These are phyloP conservation scores for Pseudogymnoascus sp. DNA, from an alignment of 2,329 filamentous ascomycete species.

Conservation along the genomic window DNA sequence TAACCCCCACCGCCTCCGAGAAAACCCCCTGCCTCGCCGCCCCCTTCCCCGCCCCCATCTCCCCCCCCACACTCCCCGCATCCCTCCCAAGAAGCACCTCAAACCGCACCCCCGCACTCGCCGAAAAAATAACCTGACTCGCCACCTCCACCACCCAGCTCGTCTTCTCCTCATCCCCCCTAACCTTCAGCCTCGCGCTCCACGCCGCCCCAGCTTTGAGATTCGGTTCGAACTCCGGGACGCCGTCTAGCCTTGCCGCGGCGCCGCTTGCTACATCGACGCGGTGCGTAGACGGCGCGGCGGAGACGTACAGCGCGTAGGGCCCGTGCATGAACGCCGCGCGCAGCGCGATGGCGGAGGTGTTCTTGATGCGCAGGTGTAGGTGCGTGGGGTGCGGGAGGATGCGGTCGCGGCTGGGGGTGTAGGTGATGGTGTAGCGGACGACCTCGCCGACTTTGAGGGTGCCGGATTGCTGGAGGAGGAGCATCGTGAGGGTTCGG, in stretches of 20 bases:
- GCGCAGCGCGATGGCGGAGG: conserved; percentile 78
- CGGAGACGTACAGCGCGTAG: conserved; percentile 80
- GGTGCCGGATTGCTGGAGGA: conserved; percentile 82
- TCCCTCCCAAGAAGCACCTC: conserved; percentile 82
- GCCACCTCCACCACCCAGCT: conserved; percentile 88
- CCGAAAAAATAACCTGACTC: conserved; percentile 91
- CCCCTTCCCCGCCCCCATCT: conserved; percentile 38
- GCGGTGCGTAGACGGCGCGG: conserved; percentile 64
- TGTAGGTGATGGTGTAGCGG: conserved; percentile 87
- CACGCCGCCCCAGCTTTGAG: conserved; percentile 88
- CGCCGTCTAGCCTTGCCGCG: conserved; percentile 43
- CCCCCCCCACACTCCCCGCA: conserved; percentile 44
- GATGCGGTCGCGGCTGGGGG: conserved; percentile 79
- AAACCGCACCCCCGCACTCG: conserved; percentile 76
- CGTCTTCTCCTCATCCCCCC: conserved; percentile 29
- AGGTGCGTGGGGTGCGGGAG: conserved; percentile 75
- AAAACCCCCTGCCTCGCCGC: conserved; percentile 57
- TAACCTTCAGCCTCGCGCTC: conserved; percentile 66
- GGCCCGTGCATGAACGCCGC: conserved; percentile 95
- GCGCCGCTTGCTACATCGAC: not conserved
- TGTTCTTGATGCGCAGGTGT: conserved; percentile 84
- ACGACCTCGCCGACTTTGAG: conserved; percentile 93
- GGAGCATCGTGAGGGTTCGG: conserved; percentile 57
- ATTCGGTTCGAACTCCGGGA: conserved; percentile 91
- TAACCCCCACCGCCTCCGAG: conserved; percentile 68